Base-by-base conservation (phyloP, 208 protist species). In the Acanthamoeba triangularis region DNA sequence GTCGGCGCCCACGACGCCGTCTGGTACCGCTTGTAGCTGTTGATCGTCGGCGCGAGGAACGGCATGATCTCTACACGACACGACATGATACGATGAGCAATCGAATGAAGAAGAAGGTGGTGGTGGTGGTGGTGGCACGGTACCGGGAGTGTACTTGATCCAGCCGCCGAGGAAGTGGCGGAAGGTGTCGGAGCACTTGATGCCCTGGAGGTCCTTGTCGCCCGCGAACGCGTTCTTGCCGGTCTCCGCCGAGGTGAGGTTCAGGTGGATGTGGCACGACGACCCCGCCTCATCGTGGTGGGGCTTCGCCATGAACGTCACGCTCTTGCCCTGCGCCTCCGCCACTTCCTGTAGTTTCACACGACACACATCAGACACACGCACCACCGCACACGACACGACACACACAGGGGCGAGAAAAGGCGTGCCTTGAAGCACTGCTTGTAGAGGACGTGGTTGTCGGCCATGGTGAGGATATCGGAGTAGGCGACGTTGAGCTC, bases 231-330 rank as follows among this genome's bases (percentile, higher is more conserved):
- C 84, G 41, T 91, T 91, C 84, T 91, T 72, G 14, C 84, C 84
- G 61, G 52, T 72, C 33, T 91, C 61, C 20, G 84, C 52, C 35
- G 41, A 91, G 61, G 61, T 72, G 28, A 91, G 35, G 59, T 72
- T 91, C 18, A 91, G 61, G 49, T 91, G 84, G 35, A 91, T 74
- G 61, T 91, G 84, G 61, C 84, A 91, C 35, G 59, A 74, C 33
- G 59, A 74, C 18, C 84, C 84, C 35, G 84, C 84, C 61, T 72
- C 59, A 23, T 91, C 84, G 52, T 63, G 52, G 61, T 91, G 84
- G 30, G 84, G 84, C 84, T 91, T 91, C 49, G 84, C 84, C 84
- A 91, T 91, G 84, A 91, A 91, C 30, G 84, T 91, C 41, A 91
- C 84, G 61, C 59, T 49, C 84, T 74, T 91, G 25, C 61, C 61